phyloP scores from a whole-genome alignment of 2,329 filamentous ascomycete species.

The Ophiocordyceps camponoti-floridani region DNA sequence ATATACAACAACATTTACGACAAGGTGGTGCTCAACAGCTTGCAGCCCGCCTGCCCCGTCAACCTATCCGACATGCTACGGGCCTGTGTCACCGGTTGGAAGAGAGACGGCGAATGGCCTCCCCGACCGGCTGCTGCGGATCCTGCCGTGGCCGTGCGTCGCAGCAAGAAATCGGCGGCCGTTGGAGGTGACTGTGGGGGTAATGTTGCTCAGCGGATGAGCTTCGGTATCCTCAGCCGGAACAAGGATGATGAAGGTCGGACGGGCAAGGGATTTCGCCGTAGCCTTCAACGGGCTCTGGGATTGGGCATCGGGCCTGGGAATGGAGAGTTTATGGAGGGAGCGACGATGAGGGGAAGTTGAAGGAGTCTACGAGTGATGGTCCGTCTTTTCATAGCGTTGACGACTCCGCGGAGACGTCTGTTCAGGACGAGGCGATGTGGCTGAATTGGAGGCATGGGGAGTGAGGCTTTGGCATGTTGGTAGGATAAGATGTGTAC shows the following conservation, averaged over 20 bases:
- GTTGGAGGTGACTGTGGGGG: conserved; percentile 8
- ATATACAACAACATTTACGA: conserved; percentile 74
- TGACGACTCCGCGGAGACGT: neutral
- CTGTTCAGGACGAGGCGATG: no score
- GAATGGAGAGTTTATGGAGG: neutral
- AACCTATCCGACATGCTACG: conserved; percentile 69
- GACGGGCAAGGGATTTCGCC: conserved; percentile 21
- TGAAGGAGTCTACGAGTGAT: neutral
- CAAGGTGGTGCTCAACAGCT: conserved; percentile 64
- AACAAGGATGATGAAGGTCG: conserved; percentile 15
- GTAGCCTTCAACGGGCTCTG: conserved; percentile 27
- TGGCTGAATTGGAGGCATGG: no score
- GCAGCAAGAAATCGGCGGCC: conserved; percentile 17
- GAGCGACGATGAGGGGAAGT: conserved; percentile 3
- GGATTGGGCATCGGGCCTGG: conserved; percentile 15
- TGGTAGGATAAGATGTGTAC: no score
- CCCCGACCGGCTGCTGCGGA: conserved; percentile 29
- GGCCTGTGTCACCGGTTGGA: conserved; percentile 79
- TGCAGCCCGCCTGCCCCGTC: conserved; percentile 74
- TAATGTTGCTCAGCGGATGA: conserved; percentile 23
- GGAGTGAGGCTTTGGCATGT: no score
- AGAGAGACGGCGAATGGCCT: conserved; percentile 85
- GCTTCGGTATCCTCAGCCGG: conserved; percentile 27
- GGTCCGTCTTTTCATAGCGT: neutral
- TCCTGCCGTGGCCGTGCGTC: conserved; percentile 17